phyloP scores from a whole-genome alignment of 2,329 filamentous ascomycete genomes.

The Aspergillus floridensis region DNA sequence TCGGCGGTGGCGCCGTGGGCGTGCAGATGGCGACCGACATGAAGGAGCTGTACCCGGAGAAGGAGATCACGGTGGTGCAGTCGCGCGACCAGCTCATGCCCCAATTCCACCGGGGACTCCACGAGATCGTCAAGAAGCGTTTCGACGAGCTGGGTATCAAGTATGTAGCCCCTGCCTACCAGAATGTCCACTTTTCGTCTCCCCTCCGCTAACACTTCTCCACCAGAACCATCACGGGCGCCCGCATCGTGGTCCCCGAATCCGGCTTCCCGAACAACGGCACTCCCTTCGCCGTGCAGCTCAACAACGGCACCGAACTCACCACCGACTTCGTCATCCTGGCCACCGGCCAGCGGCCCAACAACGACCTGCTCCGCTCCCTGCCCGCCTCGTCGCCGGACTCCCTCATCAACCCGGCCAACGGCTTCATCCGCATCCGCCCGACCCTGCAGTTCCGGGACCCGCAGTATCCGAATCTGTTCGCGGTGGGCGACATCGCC shows the following conservation, averaged over 20 bases:
- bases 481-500: conserved; percentile 38
- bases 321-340: conserved; percentile 44
- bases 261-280: conserved; percentile 28
- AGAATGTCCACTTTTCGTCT: no score
- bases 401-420: conserved; percentile 33
- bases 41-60: conserved; percentile 48
- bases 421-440: conserved; percentile 34
- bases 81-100: conserved; percentile 43
- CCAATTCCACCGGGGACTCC: conserved; percentile 30
- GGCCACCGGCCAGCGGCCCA: conserved; percentile 50
- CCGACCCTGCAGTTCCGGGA: conserved; percentile 36
- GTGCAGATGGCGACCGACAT: conserved; percentile 53
- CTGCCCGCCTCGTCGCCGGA: conserved; percentile 26
- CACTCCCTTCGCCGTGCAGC: conserved; percentile 25
- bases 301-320: conserved; percentile 31
- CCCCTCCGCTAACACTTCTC: not conserved
- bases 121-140: conserved; percentile 30
- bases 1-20: conserved; percentile 51
- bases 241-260: conserved; percentile 28
- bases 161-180: conserved; percentile 4
- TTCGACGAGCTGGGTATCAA: conserved; percentile 35
- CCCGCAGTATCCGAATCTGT: conserved; percentile 30
- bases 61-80: conserved; percentile 49
- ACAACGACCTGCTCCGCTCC: conserved; percentile 39
- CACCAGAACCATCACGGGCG: conserved; percentile 30